phyloP scores from a whole-genome alignment of 1,284 basidiomycete species.

The Xerocomus alliaceus region DNA sequence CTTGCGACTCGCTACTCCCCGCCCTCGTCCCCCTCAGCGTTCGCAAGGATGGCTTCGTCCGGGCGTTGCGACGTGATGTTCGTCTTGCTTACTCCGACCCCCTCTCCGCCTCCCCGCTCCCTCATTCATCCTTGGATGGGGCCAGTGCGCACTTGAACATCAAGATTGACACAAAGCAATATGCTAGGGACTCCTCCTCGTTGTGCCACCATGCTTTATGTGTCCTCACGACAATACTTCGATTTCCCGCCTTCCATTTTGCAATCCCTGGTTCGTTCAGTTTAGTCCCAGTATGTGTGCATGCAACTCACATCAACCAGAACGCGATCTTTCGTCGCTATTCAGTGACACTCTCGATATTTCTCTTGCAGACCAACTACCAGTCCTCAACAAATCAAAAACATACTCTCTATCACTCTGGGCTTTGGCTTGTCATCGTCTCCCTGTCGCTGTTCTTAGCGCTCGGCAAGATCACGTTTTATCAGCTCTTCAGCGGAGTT shows the following conservation, averaged over 20 bases:
- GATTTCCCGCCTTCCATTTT: constrained; percentile 49
- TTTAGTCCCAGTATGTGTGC: constrained; percentile 18
- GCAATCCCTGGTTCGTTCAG: constrained; percentile 59
- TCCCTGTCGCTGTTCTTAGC: constrained; percentile 49
- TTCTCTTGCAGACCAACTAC: constrained; percentile 42
- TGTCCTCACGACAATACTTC: constrained; percentile 54
- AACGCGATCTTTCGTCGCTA: constrained; percentile 49
- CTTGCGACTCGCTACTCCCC: constrained; percentile 26
- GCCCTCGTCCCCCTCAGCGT: constrained; percentile 42
- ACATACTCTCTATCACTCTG: constrained; percentile 55
- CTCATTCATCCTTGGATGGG: constrained; percentile 21
- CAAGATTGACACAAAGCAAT: constrained; percentile 46
- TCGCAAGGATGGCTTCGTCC: constrained; percentile 43
- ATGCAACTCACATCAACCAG: constrained; percentile 13
- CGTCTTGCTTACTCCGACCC: constrained; percentile 50
- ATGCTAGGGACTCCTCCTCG: constrained; percentile 48
- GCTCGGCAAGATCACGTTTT: constrained; percentile 39
- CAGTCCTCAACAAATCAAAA: constrained; percentile 52
- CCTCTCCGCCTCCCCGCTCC: constrained; percentile 33
- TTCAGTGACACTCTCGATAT: constrained; percentile 48
- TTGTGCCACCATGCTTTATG: constrained; percentile 60
- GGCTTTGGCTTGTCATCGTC: constrained; percentile 54
- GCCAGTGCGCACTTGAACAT: constrained; percentile 15
- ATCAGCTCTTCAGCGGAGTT: constrained; percentile 42
- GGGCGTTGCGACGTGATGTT: constrained; percentile 57